phyloP scores from a whole-genome alignment of 495 filamentous ascomycete genomes.

The Aspergillus sparsus region DNA sequence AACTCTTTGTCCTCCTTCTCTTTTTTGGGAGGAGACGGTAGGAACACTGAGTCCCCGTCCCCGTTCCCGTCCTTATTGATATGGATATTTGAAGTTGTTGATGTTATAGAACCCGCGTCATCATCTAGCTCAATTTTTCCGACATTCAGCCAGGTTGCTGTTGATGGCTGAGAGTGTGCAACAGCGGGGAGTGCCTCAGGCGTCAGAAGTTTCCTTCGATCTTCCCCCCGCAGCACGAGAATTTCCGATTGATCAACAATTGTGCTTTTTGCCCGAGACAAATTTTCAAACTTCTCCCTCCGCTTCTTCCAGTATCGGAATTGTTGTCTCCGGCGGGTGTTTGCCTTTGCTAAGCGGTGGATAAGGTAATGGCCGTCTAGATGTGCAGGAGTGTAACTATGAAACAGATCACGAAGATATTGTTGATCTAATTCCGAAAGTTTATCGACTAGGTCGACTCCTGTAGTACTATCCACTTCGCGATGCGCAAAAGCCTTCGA shows the following conservation, averaged over 20 bases:
- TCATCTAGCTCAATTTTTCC: not conserved
- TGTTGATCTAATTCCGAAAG: not conserved
- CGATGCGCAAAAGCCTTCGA: not conserved
- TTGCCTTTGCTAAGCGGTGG: not conserved
- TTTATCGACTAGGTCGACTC: not conserved
- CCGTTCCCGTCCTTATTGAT: not conserved
- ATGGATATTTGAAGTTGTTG: not conserved
- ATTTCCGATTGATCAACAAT: too few species aligned
- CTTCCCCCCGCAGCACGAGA: too few species aligned
- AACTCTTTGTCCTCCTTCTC: not conserved
- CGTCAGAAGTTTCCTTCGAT: too few species aligned
- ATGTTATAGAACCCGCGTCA: not conserved
- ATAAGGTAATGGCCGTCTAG: not conserved
- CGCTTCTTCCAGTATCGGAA: constrained; percentile 1
- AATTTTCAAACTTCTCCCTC: not conserved
- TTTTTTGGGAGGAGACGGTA: not conserved
- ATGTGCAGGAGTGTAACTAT: too few species aligned
- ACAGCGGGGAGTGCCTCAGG: not conserved
- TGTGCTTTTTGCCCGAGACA: not conserved
- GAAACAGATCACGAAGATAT: not conserved
- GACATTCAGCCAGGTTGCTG: not conserved
- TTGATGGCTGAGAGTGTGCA: not conserved
- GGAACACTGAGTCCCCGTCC: not conserved
- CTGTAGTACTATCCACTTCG: not conserved
- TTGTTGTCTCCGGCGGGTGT: not conserved